Base-by-base conservation (phyloP, 2,329 filamentous ascomycete species). In the Periconia digitata region DNA sequence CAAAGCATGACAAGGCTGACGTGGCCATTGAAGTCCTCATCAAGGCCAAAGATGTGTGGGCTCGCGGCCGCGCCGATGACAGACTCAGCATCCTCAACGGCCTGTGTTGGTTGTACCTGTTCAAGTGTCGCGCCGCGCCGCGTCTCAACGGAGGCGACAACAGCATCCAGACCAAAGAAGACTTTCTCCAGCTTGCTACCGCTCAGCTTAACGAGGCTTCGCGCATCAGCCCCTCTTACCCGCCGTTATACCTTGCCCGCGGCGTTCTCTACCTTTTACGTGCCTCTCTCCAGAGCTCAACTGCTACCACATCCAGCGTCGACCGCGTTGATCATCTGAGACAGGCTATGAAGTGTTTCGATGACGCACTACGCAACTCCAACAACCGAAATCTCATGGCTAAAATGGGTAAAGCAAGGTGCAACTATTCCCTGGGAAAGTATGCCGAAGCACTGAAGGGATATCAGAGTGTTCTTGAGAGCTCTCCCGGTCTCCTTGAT, bases 161-260 rank as follows among this genome's bases (percentile, higher is more conserved):
- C 12, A 89, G 95, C 56, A 83, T 85, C 38, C 92, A 89, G 75
- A 96, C 90, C 15, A 99, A 99, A 72, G 94, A 99, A 58, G 84
- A 87, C 72, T 99, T 92, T 71, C 83, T 99, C 29, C 89, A 95
- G 67, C 82, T 87, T 43, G 92, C 92, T n/a, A 97, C 92, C 2
- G 84, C 85, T 39, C 92, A 89, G 1, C 80, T 99, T 53, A 99
- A 99, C 73, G 94, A 97, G 63, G 92, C 94, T n/a, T 89, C 89
- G 17, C 86, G 92, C 50, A 87, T 97, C 66, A 96, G 94, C 69
- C 92, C 94, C 8, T 87, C 90, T 0, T 96, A 95, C 58, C 89
- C 92, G 6, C 92, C 94, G 29, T 83, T 97, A 1, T 95, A 92
- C 66, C 83, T 99, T 42, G 92, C 92, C 17, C 87, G 92, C 38